A percentile compares a stretch with the other conserved stretches of the same genome.
Conservation (phyloP, 2,329 filamentous ascomycete genomes). For the Ophiocordyceps sinensis region DNA sequence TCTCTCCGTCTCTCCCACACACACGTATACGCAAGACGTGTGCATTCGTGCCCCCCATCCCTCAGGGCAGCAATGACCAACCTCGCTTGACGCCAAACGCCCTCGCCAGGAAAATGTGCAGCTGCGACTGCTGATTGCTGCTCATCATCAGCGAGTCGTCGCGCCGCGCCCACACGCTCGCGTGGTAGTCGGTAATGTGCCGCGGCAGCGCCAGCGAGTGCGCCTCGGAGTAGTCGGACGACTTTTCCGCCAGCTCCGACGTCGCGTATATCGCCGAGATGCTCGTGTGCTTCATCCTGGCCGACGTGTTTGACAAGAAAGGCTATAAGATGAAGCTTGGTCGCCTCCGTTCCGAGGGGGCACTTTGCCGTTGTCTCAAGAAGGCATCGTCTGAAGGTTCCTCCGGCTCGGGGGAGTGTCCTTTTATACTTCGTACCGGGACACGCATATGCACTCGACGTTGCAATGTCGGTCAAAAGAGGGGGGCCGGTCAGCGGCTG, state of each 20-base stretch:
- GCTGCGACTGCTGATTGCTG: slow-evolving; percentile 26
- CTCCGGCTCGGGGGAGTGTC: too few relatives aligned
- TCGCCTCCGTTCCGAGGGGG: too few relatives aligned
- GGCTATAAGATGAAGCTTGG: too few relatives aligned
- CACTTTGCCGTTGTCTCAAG: too few relatives aligned
- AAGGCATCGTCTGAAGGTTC: too few relatives aligned
- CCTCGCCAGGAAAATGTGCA: slow-evolving; percentile 25
- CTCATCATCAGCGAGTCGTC: slow-evolving; percentile 22
- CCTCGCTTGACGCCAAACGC: slow-evolving; percentile 25
- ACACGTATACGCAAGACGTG: neutral
- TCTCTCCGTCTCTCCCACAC: too few relatives aligned
- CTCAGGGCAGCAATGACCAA: slow-evolving; percentile 5
- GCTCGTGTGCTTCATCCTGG: neutral
- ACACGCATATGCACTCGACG: too few relatives aligned
- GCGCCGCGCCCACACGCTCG: slow-evolving; percentile 10
- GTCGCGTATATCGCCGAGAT: neutral
- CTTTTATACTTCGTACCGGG: too few relatives aligned
- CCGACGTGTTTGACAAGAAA: too few relatives aligned
- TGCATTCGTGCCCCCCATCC: neutral
- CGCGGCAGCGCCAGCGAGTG: slow-evolving; percentile 27
- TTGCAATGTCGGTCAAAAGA: too few relatives aligned
- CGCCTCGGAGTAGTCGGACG: slow-evolving; percentile 26
- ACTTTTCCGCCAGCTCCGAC: slow-evolving; percentile 9
- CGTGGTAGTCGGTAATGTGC: slow-evolving; percentile 27
- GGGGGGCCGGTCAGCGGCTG: too few relatives aligned